Conservation (phyloP, 2,329 filamentous ascomycete genomes). For the Fusarium chlamydosporum region DNA sequence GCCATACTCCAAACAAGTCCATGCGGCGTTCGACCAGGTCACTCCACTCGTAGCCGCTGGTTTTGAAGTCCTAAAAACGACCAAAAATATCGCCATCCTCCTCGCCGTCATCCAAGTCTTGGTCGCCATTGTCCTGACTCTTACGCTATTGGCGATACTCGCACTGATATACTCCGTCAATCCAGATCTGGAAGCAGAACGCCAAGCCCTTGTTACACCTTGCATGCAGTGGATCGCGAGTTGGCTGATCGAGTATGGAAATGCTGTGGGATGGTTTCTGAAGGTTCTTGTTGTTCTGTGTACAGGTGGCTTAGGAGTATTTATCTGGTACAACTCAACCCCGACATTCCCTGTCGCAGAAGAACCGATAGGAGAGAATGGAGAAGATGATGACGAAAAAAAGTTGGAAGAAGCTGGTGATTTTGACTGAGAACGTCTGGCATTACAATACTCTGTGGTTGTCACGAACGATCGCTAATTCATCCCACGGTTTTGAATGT, state of each 20-base stretch:
- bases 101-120: slow-evolving; percentile 13
- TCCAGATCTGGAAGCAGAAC: slow-evolving; percentile 19
- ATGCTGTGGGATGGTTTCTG: not conserved
- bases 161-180: slow-evolving; percentile 27
- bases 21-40: slow-evolving; percentile 25
- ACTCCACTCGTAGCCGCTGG: slow-evolving; percentile 21
- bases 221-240: slow-evolving; percentile 25
- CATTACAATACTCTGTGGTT: no score
- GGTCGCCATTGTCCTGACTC: not conserved
- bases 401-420: not conserved
- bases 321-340: slow-evolving; percentile 11
- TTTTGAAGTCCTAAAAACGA: slow-evolving; percentile 24
- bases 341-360: not conserved
- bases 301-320: not conserved
- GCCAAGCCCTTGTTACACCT: slow-evolving; percentile 10
- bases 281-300: slow-evolving; percentile 2
- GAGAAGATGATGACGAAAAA: not conserved
- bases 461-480: no score
- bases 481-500: no score
- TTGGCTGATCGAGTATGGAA: slow-evolving; percentile 12
- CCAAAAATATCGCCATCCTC: slow-evolving; percentile 25
- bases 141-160: slow-evolving; percentile 11
- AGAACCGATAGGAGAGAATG: not conserved
- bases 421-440: not conserved
- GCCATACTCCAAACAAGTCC: slow-evolving; percentile 28